Base-by-base conservation (phyloP, 495 filamentous ascomycete species). In the Aspergillus ostianus region DNA sequence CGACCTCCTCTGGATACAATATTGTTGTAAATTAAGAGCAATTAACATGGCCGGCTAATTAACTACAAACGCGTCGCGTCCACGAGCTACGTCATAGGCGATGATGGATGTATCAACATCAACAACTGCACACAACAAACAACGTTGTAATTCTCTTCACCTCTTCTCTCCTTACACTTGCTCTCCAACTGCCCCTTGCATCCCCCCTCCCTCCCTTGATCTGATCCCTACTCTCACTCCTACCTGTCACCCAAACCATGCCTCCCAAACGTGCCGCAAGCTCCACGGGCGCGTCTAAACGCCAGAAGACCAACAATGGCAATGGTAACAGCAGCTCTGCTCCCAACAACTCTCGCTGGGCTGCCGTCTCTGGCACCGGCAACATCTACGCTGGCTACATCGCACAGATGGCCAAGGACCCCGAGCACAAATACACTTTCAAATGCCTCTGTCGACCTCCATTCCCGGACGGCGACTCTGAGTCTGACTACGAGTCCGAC, bases 341-440 rank as follows among this genome's bases (percentile, higher is more conserved):
- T 52, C 65, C 68, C 20, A 59, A 64, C 21, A 71, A 59, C 64
- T 62, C 66, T 49, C 75, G 76, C 19, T 80, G 77, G 77, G 61
- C 70, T 12, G 54, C 60, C 15, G 55, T 78, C 3, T 79, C 77
- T 1, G 69, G 36, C 45, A 80, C 78, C 4, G 76, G 67, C 26
- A 80, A 82, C 53, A 59, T 63, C 23, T 71, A 78, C 27, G 26
- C 30, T 0, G 52, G 63, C 15, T 79, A 78, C 60, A 61, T 64
- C 49, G 55, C 61, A 3, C 48, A 41, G 4, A 67, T 56, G 45
- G 59, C 59, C 48, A 54, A 41, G 30, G 52, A 72, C 45, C 63
- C 65, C 8, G 56, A 70, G 12, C 65, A 57, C 55, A 69, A 67
- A 0, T 77, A 76, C 57, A 44, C 55, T 0, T 77, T 58, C 47